Evolutionary conservation across 495 filamentous ascomycete species (phyloP).

Genomic region (Trypethelium eluteriae): DNA sequence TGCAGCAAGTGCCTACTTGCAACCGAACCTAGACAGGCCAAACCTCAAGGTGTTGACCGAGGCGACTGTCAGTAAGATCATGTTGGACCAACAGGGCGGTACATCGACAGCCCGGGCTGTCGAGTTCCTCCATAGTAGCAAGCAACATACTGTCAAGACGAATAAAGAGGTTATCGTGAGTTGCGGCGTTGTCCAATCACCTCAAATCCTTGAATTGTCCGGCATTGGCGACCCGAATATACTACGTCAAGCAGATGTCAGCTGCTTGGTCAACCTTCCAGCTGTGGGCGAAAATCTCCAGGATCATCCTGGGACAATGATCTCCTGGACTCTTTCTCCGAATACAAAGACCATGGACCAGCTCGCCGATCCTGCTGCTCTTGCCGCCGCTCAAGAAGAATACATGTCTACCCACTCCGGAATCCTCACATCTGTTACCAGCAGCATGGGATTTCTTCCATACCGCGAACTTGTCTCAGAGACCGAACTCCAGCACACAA

Average conservation of each 20-base stretch:
- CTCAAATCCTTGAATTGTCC: conserved; percentile 52
- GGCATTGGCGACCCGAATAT: conserved; percentile 44
- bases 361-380: conserved; percentile 10
- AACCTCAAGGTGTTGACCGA: conserved; percentile 26
- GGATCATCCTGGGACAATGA: conserved; percentile 19
- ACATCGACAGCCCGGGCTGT: conserved; percentile 20
- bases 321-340: background rate
- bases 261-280: conserved; percentile 10
- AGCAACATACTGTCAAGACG: conserved; percentile 21
- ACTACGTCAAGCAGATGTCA: conserved; percentile 39
- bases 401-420: conserved; percentile 14
- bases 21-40: conserved; percentile 19
- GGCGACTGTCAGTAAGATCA: conserved; percentile 22
- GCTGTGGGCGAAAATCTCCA: conserved; percentile 28
- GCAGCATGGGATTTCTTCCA: conserved; percentile 25
- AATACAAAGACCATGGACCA: conserved; percentile 4
- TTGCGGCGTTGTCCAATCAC: conserved; percentile 46
- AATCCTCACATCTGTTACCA: conserved; percentile 16
- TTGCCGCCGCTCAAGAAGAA: conserved; percentile 13
- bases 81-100: conserved; percentile 13
- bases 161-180: conserved; percentile 47
- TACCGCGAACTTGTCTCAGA: conserved; percentile 10
- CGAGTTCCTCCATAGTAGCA: conserved; percentile 26
- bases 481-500: conserved; percentile 9
- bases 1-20: conserved; percentile 24